Evolutionary conservation across 2,329 filamentous ascomycete genomes (phyloP), one percentile per base, ranked within the genome.

Genomic region (Sporothrix protearum): DNA sequence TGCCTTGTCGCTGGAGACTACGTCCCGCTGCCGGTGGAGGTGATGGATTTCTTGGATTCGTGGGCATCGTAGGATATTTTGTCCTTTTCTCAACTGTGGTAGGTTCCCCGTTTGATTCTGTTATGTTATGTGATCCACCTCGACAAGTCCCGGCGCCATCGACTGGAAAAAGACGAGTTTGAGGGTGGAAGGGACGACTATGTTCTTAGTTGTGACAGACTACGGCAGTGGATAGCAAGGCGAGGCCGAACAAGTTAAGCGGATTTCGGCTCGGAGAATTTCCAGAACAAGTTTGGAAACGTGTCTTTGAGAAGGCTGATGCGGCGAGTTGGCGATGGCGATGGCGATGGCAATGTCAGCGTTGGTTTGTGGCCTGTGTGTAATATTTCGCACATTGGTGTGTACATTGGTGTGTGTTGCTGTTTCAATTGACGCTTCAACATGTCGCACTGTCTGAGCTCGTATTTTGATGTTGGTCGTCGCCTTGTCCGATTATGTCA

Each of bases 1-100:
- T 67, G 67, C 71, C 71, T 70, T 70, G 59, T 69, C 25, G 30
- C 30, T 55, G 30, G 55, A 55, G 42, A 66, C 22, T 16, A 39
- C 42, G 36, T 69, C 63, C 42, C 28, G 28, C 22, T 33, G 22
- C 39, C 19, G 53, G 30, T 68, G 42, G 39, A 67, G 22, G n/a
- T 33, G 49, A 25, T 53, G 49, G 49, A 53, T 51, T n/a, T n/a
- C 19, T 33, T 64, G 59, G n/a, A 3, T 16, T 64, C 59, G n/a
- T 63, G 57, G 30, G 57, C 9, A 12, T 22, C 25, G 51, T 55
- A 30, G 30, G 55, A 36, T 45, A 22, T 39, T 39, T 59, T 16
- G 55, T 30, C n/a, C 1, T 45, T 45, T 22, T 63, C 49, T 22
- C 9, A n/a, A n/a, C n/a, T n/a, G n/a, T n/a, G n/a, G n/a, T n/a